These are phyloP conservation scores for Rhizophagus clarus DNA, from an alignment of 192 early-diverging fungal species.

Conservation along the genomic window DNA sequence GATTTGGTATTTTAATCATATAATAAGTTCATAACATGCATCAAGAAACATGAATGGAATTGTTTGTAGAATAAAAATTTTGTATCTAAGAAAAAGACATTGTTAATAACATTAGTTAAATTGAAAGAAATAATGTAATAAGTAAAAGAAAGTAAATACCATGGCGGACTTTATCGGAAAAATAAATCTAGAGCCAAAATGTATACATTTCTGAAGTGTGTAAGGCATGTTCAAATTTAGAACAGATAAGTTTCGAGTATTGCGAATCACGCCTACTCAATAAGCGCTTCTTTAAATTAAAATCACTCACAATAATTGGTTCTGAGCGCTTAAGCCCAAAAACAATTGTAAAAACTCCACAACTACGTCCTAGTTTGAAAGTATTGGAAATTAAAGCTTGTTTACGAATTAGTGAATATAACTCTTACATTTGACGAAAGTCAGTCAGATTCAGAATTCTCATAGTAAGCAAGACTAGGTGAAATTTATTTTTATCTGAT, in stretches of 20 bases:
- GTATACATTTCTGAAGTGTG: constrained; percentile 11
- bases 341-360: constrained; percentile 7
- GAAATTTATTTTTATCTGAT: no score
- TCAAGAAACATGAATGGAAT: no score
- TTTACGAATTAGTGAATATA: background rate
- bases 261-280: background rate
- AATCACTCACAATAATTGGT: background rate
- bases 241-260: background rate
- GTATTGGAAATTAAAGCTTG: background rate
- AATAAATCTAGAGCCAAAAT: constrained; percentile 15
- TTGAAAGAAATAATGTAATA: no score
- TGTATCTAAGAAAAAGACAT: no score
- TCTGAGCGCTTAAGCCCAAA: background rate
- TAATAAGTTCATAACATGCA: no score
- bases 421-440: background rate
- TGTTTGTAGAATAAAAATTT: no score
- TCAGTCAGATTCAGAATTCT: background rate
- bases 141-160: no score
- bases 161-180: background rate
- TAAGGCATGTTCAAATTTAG: constrained; percentile 8
- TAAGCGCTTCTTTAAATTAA: constrained; percentile 11
- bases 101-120: no score
- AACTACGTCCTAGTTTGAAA: background rate
- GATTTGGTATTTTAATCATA: no score
- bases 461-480: no score